Evolutionary conservation across 23 red algal species (phyloP), one percentile per base, ranked within the genome.

Genomic region (Gracilariopsis chorda): DNA sequence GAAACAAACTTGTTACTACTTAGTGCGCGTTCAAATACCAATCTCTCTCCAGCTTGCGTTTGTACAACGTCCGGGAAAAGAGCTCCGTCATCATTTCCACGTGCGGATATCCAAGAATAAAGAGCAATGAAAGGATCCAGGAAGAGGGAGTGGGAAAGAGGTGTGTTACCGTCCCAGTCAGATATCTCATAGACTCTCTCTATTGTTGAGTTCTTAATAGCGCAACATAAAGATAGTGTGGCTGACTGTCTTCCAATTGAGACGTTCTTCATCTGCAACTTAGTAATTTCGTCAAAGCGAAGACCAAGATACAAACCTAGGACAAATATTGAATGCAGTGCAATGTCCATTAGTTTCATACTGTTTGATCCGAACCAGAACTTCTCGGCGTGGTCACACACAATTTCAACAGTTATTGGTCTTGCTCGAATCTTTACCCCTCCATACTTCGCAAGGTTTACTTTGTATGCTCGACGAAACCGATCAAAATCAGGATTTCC

Each of bases 161-260:
- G 1, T n/a, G 0, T 0, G 35, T 65, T 87, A 7, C 63, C 61
- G 4, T 49, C 42, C 63, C 83, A 87, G 19, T 71, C 63, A 51
- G 53, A 24, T 8, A 87, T 51, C 14, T 51, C 42, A 53, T 87
- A 87, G 35, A 29, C 9, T n/a, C 52, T 53, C 17, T 68, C 53
- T 36, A 70, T 46, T 7, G 63, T 75, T 27, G 42, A 74, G 45
- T 87, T 87, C 27, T 87, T 87, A 35, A 82, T 82, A 4, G 60
- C 60, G 4, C 1, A 8, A 3, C 2, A 4, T 33, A 65, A 65
- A 33, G 60, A 35, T 33, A 65, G 2, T 33, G 9, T 65, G 16
- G 60, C 60, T 33, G 23, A 65, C 2, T 65, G 60, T 33, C 60
- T 9, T 65, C 60, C 23, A 8, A 65, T 65, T 7, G 28, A 77